These are phyloP conservation scores for Strombidium stylifer DNA, from an alignment of 73 alveolate species.

Conservation along the genomic window DNA sequence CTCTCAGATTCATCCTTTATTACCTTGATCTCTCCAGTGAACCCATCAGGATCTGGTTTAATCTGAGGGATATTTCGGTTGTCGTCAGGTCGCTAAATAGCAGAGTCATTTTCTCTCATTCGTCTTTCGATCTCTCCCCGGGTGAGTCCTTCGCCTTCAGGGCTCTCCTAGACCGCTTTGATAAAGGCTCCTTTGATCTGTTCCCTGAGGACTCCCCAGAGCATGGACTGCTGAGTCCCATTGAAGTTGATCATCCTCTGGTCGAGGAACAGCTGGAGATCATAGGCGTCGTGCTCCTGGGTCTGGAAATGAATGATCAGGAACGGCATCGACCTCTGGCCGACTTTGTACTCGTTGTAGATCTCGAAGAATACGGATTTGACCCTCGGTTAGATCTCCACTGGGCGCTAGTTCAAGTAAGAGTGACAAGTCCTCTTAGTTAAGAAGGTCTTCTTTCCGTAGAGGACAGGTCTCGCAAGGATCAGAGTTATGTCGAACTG, in stretches of 20 bases:
- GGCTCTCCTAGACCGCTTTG: too few relatives aligned
- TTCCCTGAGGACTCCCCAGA: not conserved
- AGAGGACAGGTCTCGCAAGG: too few relatives aligned
- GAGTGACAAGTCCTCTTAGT: conserved; percentile 4
- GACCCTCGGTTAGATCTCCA: conserved; percentile 11
- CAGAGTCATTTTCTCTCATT: too few relatives aligned
- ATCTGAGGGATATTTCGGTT: too few relatives aligned
- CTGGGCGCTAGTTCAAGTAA: conserved; percentile 25
- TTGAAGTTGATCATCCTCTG: conserved; percentile 27
- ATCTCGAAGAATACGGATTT: conserved; percentile 13
- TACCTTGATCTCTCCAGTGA: too few relatives aligned
- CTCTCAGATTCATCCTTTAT: too few relatives aligned
- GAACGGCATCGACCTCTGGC: conserved; percentile 22
- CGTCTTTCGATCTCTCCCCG: too few relatives aligned
- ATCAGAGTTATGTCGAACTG: too few relatives aligned
- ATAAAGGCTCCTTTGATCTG: not conserved
- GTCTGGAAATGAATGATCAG: conserved; percentile 16
- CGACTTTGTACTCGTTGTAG: conserved; percentile 15
- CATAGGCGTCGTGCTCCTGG: not conserved
- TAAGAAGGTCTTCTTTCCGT: not conserved
- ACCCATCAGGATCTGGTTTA: too few relatives aligned
- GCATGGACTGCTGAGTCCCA: not conserved
- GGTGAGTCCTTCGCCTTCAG: too few relatives aligned
- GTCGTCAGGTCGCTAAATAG: too few relatives aligned
- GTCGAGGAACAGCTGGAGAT: conserved; percentile 20